These are phyloP conservation scores for Yamadazyma triangularis DNA, from an alignment of 1,139 yeast species.

Conservation along the genomic window DNA sequence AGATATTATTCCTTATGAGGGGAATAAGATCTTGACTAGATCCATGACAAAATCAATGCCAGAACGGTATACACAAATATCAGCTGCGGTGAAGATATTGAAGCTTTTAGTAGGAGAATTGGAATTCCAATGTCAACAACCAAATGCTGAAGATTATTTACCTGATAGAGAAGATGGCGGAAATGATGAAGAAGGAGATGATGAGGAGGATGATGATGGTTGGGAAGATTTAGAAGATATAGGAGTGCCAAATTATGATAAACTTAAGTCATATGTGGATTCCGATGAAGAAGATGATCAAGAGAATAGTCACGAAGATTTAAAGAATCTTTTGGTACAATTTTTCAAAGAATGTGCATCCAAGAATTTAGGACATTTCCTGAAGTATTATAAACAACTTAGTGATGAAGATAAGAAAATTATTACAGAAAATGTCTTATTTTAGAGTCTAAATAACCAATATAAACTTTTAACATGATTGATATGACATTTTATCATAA, in stretches of 20 bases:
- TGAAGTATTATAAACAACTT: conserved; percentile 47
- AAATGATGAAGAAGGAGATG: conserved; percentile 30
- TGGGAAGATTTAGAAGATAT: conserved; percentile 82
- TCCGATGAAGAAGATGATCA: conserved; percentile 39
- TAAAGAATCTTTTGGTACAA: conserved; percentile 43
- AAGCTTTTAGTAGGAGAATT: conserved; percentile 69
- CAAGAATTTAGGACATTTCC: conserved; percentile 52
- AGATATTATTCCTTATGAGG: conserved; percentile 62
- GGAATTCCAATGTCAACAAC: conserved; percentile 51
- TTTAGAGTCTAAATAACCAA: conserved; percentile 2
- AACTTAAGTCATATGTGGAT: conserved; percentile 49
- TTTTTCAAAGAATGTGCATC: conserved; percentile 65
- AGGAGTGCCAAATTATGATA: conserved; percentile 58
- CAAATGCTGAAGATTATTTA: conserved; percentile 36
- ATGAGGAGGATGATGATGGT: conserved; percentile 51
- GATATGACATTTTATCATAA: background rate
- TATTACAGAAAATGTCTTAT: conserved; percentile 38
- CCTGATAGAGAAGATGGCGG: conserved; percentile 21
- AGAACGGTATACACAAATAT: conserved; percentile 55
- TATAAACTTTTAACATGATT: background rate
- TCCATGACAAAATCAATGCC: conserved; percentile 76
- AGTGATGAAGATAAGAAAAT: conserved; percentile 54
- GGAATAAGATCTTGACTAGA: conserved; percentile 69
- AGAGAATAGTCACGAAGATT: conserved; percentile 36
- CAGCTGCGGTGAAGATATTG: conserved; percentile 69